These are phyloP conservation scores for Venturia asperata DNA, from an alignment of 2,329 filamentous ascomycete species.

Conservation along the genomic window DNA sequence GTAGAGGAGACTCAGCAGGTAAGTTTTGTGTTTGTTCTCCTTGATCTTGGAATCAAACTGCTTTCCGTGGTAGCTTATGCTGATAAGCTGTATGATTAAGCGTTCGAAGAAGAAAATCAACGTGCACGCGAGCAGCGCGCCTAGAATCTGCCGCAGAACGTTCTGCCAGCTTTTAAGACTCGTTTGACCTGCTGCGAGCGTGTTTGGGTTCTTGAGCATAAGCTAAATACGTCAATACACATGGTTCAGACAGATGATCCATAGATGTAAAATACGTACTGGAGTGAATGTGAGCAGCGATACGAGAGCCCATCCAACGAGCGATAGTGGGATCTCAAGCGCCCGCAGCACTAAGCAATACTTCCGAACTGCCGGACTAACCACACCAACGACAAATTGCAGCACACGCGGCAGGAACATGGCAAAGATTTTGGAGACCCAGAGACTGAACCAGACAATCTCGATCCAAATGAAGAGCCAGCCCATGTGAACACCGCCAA, in stretches of 20 bases:
- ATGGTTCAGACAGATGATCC: not conserved
- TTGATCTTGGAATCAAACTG: constrained; percentile 79
- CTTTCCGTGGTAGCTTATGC: constrained; percentile 76
- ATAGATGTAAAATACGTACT: constrained; percentile 28
- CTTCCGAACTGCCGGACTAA: constrained; percentile 58
- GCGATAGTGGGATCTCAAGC: constrained; percentile 53
- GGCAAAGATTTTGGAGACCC: constrained; percentile 54
- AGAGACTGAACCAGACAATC: constrained; percentile 57
- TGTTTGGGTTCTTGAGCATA: constrained; percentile 33
- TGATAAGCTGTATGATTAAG: constrained; percentile 72
- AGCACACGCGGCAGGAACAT: constrained; percentile 54
- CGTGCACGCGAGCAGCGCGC: constrained; percentile 59
- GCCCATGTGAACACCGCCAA: constrained; percentile 50
- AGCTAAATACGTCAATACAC: constrained; percentile 6
- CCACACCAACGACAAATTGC: constrained; percentile 54
- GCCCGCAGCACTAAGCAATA: constrained; percentile 53
- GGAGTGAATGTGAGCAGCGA: constrained; percentile 54
- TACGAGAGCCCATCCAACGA: constrained; percentile 54
- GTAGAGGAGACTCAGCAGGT: constrained; percentile 75
- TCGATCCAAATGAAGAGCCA: constrained; percentile 62
- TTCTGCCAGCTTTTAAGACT: constrained; percentile 43
- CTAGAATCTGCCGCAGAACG: constrained; percentile 57
- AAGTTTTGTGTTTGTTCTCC: constrained; percentile 79
- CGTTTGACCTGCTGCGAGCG: constrained; percentile 24
- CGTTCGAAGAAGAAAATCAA: constrained; percentile 71